These are phyloP conservation scores for Venturia pyrina DNA, from an alignment of 2,329 filamentous ascomycete genomes.

Conservation along the genomic window DNA sequence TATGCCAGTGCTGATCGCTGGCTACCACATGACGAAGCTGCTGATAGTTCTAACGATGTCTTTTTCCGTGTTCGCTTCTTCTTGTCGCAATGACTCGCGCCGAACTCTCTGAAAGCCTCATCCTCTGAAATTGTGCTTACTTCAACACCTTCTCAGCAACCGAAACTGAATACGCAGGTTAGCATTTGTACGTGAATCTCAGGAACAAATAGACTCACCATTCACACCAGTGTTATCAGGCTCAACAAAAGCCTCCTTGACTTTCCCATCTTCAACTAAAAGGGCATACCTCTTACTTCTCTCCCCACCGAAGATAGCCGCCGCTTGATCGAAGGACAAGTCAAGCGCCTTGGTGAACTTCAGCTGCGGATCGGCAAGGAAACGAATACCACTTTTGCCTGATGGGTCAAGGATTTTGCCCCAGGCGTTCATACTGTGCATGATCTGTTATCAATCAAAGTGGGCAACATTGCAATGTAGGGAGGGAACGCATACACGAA, in stretches of 20 bases:
- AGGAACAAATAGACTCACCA: conserved; percentile 41
- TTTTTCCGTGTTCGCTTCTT: too few relatives aligned
- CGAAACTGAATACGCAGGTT: neutral
- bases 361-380: conserved; percentile 72
- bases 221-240: conserved; percentile 77
- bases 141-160: conserved; percentile 12
- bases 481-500: conserved; percentile 55
- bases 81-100: too few relatives aligned
- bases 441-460: neutral
- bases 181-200: neutral
- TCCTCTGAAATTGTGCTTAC: neutral
- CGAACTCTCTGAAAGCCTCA: neutral
- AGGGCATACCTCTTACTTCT: conserved; percentile 85
- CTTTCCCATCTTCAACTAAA: conserved; percentile 73
- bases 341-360: conserved; percentile 77
- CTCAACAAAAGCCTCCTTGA: conserved; percentile 73
- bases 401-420: conserved; percentile 64
- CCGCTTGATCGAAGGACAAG: conserved; percentile 64
- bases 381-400: conserved; percentile 66
- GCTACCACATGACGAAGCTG: too few relatives aligned
- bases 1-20: too few relatives aligned
- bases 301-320: conserved; percentile 62
- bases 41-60: too few relatives aligned
- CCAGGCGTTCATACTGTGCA: conserved; percentile 81
- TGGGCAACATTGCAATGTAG: neutral